phyloP scores from a whole-genome alignment of 139 green algal genomes.

The Zygnema cylindricum region DNA sequence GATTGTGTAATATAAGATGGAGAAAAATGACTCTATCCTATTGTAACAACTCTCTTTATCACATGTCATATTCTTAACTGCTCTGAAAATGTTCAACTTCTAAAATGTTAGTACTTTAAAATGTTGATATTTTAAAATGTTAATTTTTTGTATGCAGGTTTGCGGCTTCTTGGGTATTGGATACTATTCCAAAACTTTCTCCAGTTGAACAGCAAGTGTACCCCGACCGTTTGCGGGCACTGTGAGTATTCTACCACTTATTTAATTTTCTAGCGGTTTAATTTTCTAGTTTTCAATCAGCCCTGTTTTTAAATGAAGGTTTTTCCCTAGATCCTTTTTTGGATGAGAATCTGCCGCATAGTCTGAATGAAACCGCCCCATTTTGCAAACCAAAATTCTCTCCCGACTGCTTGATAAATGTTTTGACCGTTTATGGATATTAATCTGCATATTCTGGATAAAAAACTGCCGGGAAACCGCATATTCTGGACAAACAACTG shows the following conservation, averaged over 20 bases:
- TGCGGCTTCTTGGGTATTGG: conserved; percentile 50
- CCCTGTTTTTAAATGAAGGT: too few relatives aligned
- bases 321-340: too few relatives aligned
- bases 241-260: conserved; percentile 17
- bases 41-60: background rate
- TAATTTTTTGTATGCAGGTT: conserved; percentile 43
- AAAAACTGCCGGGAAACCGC: too few relatives aligned
- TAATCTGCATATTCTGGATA: too few relatives aligned
- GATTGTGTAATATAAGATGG: too few relatives aligned
- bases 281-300: background rate
- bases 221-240: conserved; percentile 44
- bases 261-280: background rate
- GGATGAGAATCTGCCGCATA: too few relatives aligned
- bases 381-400: too few relatives aligned
- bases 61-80: background rate
- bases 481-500: too few relatives aligned
- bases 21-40: too few relatives aligned
- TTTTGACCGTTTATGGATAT: too few relatives aligned
- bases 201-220: conserved; percentile 57
- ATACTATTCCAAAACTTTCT: conserved; percentile 54
- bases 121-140: background rate
- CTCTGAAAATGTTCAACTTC: background rate
- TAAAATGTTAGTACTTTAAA: background rate
- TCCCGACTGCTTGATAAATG: too few relatives aligned
- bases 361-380: too few relatives aligned